Evolutionary conservation across 345 rosid species (phyloP).

Genomic region (Murraya paniculata): DNA sequence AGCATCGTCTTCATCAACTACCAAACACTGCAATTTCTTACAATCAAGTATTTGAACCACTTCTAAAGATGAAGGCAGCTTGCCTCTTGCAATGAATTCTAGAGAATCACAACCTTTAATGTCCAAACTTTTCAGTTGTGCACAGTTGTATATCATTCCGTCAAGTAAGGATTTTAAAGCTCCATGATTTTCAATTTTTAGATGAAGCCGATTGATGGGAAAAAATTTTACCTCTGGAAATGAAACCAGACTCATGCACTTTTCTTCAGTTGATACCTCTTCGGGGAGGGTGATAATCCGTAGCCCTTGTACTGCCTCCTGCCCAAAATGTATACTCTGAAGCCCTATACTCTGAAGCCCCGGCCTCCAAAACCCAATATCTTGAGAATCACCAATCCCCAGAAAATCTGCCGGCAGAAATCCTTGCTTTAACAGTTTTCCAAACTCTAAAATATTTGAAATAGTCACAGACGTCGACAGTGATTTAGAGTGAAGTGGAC

Average conservation of each 20-base stretch:
- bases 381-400: not conserved
- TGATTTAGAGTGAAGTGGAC: not conserved
- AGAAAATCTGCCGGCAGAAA: not conserved
- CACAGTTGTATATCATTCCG: not conserved
- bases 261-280: not conserved
- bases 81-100: not conserved
- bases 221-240: not conserved
- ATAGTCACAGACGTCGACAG: not conserved
- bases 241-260: not conserved
- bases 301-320: no score
- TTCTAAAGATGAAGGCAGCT: not conserved
- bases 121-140: not conserved
- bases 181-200: not conserved
- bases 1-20: not conserved
- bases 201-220: not conserved
- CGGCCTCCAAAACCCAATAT: not conserved
- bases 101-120: not conserved
- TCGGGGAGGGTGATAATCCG: not conserved
- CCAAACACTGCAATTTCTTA: not conserved
- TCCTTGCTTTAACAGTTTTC: not conserved
- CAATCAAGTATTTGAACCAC: not conserved
- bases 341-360: fast-evolving
- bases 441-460: not conserved
- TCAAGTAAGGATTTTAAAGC: not conserved
- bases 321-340: not conserved